Conservation (phyloP, 768 basidiomycete genomes). For the Boletus coccyginus region DNA sequence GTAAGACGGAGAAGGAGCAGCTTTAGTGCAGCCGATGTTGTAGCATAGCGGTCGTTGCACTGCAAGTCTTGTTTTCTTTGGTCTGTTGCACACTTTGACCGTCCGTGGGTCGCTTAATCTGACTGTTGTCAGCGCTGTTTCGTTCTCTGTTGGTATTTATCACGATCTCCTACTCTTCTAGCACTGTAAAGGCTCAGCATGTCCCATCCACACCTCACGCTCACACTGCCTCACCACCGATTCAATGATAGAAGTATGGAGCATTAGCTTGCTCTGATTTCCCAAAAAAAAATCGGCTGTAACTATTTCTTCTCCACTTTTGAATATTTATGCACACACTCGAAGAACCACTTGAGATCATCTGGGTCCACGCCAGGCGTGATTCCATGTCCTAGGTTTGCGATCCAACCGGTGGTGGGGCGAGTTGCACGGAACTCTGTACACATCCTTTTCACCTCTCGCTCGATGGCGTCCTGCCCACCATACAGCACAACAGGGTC, state of each 20-base stretch:
- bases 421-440: constrained; percentile 62
- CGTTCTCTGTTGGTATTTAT: constrained; percentile 28
- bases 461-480: constrained; percentile 81
- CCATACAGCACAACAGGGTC: constrained; percentile 89
- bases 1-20: constrained; percentile 80
- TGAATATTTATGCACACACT: constrained; percentile 87
- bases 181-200: constrained; percentile 32
- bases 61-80: constrained; percentile 14
- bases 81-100: constrained; percentile 1
- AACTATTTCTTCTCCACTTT: constrained; percentile 13
- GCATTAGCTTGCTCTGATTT: constrained; percentile 1
- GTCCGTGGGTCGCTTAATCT: constrained; percentile 1
- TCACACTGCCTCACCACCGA: constrained; percentile 15
- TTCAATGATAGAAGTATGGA: constrained; percentile 10
- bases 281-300: background rate
- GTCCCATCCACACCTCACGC: constrained; percentile 12
- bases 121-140: background rate
- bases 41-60: constrained; percentile 49
- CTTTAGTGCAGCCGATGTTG: constrained; percentile 83
- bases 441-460: constrained; percentile 79
- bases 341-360: constrained; percentile 86
- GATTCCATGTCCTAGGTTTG: constrained; percentile 96
- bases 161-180: constrained; percentile 17
- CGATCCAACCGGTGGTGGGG: constrained; percentile 79
- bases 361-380: constrained; percentile 95